These are phyloP conservation scores for Rugonectria rugulosa DNA, from an alignment of 2,329 filamentous ascomycete species.

Conservation along the genomic window DNA sequence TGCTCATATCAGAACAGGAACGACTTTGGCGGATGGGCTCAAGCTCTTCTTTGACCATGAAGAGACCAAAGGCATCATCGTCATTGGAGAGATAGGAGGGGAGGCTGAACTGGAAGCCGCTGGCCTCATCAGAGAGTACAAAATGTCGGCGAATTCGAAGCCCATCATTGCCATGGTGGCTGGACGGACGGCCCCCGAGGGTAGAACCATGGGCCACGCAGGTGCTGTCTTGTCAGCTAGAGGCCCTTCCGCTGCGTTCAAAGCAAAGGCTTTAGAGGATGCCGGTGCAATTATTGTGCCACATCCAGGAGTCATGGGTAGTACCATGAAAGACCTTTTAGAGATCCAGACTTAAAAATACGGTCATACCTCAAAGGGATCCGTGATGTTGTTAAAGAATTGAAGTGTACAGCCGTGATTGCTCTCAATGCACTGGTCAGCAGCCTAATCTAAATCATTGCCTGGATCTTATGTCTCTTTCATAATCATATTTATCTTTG, in stretches of 20 bases:
- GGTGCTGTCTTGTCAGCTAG: constrained; percentile 62
- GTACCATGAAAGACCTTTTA: constrained; percentile 44
- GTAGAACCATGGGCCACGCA: constrained; percentile 75
- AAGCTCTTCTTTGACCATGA: constrained; percentile 71
- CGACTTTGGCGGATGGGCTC: constrained; percentile 75
- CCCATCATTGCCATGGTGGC: constrained; percentile 70
- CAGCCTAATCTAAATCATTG: too few relatives aligned
- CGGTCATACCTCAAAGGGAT: too few relatives aligned
- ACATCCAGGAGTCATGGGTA: constrained; percentile 49
- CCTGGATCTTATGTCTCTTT: too few relatives aligned
- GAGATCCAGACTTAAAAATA: constrained; percentile 17
- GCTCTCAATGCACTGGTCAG: too few relatives aligned
- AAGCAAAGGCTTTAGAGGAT: constrained; percentile 44
- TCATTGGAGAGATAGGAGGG: constrained; percentile 77
- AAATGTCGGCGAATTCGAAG: constrained; percentile 66
- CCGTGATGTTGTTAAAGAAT: too few relatives aligned
- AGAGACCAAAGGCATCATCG: constrained; percentile 74
- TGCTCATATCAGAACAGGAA: constrained; percentile 43
- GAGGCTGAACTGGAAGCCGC: constrained; percentile 75
- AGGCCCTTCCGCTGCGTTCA: constrained; percentile 43
- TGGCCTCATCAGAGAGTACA: constrained; percentile 74
- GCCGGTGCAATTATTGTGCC: constrained; percentile 48
- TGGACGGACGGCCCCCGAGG: constrained; percentile 66
- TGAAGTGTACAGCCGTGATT: too few relatives aligned
- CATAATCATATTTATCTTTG: too few relatives aligned